A percentile compares a stretch with the other conserved stretches of the same genome.
These are phyloP conservation scores for Fusarium poae DNA, from an alignment of 2,329 filamentous ascomycete species.

Conservation along the genomic window DNA sequence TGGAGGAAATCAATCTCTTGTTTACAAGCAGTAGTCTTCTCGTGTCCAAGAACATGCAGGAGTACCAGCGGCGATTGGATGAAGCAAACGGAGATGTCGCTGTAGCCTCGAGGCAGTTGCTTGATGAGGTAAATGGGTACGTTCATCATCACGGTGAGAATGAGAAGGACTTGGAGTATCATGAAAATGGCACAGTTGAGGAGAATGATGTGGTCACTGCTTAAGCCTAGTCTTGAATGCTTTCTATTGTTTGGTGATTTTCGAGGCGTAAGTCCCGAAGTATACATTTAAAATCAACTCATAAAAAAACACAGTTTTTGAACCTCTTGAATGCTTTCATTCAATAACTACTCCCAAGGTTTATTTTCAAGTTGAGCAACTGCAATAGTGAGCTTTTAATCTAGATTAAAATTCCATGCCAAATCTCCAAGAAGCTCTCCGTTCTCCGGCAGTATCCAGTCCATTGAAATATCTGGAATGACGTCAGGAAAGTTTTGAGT, in stretches of 20 bases:
- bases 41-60: background rate
- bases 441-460: background rate
- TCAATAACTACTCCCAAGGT: too few species aligned
- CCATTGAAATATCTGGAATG: background rate
- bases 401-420: conserved; percentile 1
- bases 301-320: too few species aligned
- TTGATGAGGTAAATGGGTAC: background rate
- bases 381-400: background rate
- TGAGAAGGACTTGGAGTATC: background rate
- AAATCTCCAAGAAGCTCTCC: background rate
- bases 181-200: background rate
- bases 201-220: background rate
- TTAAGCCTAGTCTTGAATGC: too few species aligned
- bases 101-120: background rate
- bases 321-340: too few species aligned
- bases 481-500: background rate
- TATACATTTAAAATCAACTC: too few species aligned
- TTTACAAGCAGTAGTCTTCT: background rate
- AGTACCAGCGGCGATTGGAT: background rate
- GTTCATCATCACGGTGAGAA: background rate
- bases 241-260: too few species aligned
- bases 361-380: background rate
- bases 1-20: background rate
- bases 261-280: too few species aligned
- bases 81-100: background rate